Evolutionary conservation across 2,329 filamentous ascomycete genomes (phyloP).

Genomic region (Pseudocercospora eumusae): DNA sequence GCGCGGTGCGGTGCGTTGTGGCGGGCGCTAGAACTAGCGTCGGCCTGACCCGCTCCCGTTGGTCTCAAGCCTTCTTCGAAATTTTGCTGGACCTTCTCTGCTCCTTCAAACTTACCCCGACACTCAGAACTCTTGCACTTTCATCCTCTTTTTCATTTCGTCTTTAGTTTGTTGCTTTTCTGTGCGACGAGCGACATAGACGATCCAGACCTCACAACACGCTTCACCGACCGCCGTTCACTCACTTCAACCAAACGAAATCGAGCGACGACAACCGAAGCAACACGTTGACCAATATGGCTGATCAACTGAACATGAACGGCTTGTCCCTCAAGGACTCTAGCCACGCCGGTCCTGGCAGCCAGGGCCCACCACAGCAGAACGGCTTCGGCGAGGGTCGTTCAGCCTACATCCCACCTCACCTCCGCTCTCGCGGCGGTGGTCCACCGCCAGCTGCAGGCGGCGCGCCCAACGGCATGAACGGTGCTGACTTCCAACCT

Average conservation of each 20-base stretch:
- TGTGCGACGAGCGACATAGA: slow-evolving; percentile 25
- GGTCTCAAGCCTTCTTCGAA: background rate
- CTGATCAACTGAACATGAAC: slow-evolving; percentile 81
- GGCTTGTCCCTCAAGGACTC: slow-evolving; percentile 70
- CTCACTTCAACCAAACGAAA: slow-evolving; percentile 29
- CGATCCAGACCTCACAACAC: slow-evolving; percentile 14
- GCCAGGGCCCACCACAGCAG: slow-evolving; percentile 44
- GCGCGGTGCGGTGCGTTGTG: background rate
- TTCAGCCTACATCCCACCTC: slow-evolving; percentile 81
- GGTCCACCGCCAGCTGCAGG: slow-evolving; percentile 48
- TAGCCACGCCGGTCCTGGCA: slow-evolving; percentile 55
- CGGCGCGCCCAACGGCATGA: slow-evolving; percentile 51
- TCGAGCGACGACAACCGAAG: slow-evolving; percentile 13
- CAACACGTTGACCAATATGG: slow-evolving; percentile 55
- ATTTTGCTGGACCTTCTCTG: slow-evolving; percentile 3
- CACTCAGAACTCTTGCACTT: slow-evolving; percentile 1
- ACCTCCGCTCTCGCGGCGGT: slow-evolving; percentile 62
- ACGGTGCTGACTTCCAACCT: slow-evolving; percentile 50
- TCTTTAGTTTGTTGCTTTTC: slow-evolving; percentile 25
- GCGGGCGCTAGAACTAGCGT: background rate
- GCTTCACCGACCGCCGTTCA: slow-evolving; percentile 34
- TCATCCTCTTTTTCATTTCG: slow-evolving; percentile 23
- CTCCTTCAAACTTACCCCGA: background rate
- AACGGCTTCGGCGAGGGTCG: slow-evolving; percentile 55
- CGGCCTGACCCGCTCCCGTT: background rate